phyloP scores from a whole-genome alignment of 352 stramenopile genomes.

The Globisporangium perplexum region DNA sequence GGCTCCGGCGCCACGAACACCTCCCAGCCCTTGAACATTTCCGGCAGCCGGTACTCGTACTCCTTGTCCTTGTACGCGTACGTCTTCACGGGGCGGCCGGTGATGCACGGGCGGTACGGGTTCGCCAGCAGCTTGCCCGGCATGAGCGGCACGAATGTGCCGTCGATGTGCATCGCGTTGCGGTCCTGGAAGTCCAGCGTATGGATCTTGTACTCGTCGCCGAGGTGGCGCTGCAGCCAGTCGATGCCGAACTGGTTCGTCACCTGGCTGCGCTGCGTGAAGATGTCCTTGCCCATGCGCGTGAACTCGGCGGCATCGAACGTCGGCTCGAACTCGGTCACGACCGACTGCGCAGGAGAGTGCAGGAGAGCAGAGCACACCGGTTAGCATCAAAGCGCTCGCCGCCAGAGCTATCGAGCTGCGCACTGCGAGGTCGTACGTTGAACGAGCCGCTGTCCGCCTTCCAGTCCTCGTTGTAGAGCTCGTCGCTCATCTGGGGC shows the following conservation, averaged over 20 bases:
- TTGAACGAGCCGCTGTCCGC: constrained; percentile 74
- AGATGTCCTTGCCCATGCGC: constrained; percentile 87
- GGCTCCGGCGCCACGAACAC: constrained; percentile 84
- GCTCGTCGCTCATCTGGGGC: constrained; percentile 86
- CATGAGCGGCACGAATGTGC: constrained; percentile 85
- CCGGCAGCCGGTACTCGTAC: constrained; percentile 82
- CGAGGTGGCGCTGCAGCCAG: constrained; percentile 83
- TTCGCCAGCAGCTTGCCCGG: constrained; percentile 85
- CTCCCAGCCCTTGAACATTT: constrained; percentile 91
- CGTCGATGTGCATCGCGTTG: constrained; percentile 91
- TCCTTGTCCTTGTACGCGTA: constrained; percentile 88
- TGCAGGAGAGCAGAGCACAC: neutral
- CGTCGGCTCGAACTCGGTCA: constrained; percentile 87
- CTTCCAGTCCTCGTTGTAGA: constrained; percentile 87
- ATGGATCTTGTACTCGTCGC: constrained; percentile 83
- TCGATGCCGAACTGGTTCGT: constrained; percentile 90
- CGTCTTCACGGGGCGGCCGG: constrained; percentile 74
- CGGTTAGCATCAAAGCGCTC: too few species aligned
- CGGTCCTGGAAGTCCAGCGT: constrained; percentile 89
- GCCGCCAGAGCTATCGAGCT: too few species aligned
- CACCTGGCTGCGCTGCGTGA: constrained; percentile 89
- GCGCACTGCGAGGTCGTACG: too few species aligned
- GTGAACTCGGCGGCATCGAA: constrained; percentile 90
- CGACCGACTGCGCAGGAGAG: constrained; percentile 45
- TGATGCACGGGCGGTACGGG: constrained; percentile 85